A percentile compares a stretch with the other conserved stretches of the same genome.
phyloP scores from a whole-genome alignment of 1,284 basidiomycete species.

The Pseudozyma thailandica region DNA sequence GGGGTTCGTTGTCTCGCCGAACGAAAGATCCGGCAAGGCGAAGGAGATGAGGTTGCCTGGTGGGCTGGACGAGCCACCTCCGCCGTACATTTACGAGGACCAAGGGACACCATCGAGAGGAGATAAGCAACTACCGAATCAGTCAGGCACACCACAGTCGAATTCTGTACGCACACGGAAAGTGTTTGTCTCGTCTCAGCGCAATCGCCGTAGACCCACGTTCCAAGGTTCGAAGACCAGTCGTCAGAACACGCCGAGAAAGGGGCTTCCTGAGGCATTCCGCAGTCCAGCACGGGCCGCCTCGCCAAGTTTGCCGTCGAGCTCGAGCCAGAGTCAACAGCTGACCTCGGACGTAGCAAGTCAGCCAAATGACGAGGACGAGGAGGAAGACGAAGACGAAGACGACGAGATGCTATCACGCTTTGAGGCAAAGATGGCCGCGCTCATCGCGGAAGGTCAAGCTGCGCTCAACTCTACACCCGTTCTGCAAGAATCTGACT shows the following conservation, averaged over 20 bases:
- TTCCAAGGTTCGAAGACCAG: conserved; percentile 35
- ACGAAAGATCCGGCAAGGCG: conserved; percentile 1
- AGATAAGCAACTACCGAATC: conserved; percentile 3
- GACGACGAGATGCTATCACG: conserved; percentile 49
- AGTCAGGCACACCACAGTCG: conserved; percentile 16
- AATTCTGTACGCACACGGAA: conserved; percentile 21
- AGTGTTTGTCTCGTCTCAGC: conserved; percentile 47
- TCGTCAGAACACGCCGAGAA: conserved; percentile 32
- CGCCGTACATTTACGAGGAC: conserved; percentile 44
- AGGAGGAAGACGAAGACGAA: conserved; percentile 32
- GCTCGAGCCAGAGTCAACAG: conserved; percentile 1
- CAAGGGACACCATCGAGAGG: conserved; percentile 5
- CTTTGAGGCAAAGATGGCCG: conserved; percentile 52
- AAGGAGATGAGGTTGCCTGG: conserved; percentile 19
- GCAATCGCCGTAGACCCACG: conserved; percentile 33
- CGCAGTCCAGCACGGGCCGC: neutral
- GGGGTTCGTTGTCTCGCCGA: conserved; percentile 28
- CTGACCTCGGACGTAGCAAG: neutral
- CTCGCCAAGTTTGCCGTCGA: neutral
- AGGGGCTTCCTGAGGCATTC: conserved; percentile 18
- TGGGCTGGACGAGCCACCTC: conserved; percentile 44
- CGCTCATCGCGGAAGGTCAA: conserved; percentile 52
- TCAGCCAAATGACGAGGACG: neutral
- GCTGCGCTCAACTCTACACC: conserved; percentile 50
- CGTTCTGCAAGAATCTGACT: conserved; percentile 39